Evolutionary conservation across 2,329 filamentous ascomycete species (phyloP).

Genomic region (Cordyceps javanica): DNA sequence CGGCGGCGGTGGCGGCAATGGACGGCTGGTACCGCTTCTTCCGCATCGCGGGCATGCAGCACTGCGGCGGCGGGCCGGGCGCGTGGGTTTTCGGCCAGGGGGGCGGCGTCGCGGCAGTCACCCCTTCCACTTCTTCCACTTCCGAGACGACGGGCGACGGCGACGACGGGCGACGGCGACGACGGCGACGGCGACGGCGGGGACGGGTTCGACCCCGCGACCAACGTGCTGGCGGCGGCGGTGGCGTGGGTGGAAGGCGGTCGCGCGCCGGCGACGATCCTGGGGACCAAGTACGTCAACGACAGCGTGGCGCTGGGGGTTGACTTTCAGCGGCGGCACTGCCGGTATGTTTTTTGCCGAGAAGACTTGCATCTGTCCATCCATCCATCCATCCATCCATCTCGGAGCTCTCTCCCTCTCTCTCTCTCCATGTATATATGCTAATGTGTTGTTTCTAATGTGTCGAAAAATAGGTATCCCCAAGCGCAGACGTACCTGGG

Average conservation of each 20-base stretch:
- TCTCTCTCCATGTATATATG: no score
- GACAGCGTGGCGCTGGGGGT: not conserved
- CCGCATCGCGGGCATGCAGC: slow-evolving; percentile 44
- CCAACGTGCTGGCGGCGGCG: slow-evolving; percentile 39
- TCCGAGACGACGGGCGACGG: no score
- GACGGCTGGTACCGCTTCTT: slow-evolving; percentile 45
- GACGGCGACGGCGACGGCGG: slow-evolving; percentile 17
- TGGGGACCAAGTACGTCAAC: slow-evolving; percentile 5
- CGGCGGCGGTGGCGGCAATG: no score
- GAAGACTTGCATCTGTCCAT: no score
- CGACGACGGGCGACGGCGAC: no score
- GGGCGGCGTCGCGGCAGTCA: no score
- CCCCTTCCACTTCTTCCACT: no score
- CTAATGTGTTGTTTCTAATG: not conserved
- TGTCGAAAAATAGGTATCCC: slow-evolving; percentile 4
- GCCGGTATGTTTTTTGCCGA: slow-evolving; percentile 3
- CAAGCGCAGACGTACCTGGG: not conserved
- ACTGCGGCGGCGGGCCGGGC: slow-evolving; percentile 41
- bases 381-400: no score
- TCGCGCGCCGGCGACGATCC: slow-evolving; percentile 30
- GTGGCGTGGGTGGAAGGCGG: slow-evolving; percentile 40
- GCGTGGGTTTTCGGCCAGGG: slow-evolving; percentile 27
- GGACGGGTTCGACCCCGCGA: slow-evolving; percentile 25
- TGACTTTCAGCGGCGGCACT: slow-evolving; percentile 3
- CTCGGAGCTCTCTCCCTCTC: no score